Percentiles rank a stretch among this genome's conserved stretches.
phyloP scores from a whole-genome alignment of 805 yeast genomes.

The Torulaspora gathmanii region DNA sequence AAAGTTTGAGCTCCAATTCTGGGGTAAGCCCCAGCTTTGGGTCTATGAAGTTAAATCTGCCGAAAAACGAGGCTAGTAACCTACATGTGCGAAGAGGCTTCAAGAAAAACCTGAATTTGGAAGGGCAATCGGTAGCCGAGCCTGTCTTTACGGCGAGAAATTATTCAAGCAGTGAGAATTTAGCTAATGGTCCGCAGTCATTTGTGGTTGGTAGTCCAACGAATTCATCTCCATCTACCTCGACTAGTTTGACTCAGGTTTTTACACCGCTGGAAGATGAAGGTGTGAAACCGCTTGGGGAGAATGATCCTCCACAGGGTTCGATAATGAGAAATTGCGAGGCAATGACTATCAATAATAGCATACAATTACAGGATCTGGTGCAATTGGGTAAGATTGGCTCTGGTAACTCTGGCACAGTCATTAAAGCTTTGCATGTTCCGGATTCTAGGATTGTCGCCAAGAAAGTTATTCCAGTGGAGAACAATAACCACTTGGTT shows the following conservation, averaged over 20 bases:
- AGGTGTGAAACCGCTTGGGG: conserved; percentile 4
- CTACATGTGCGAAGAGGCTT: conserved; percentile 24
- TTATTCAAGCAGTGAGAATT: conserved; percentile 1
- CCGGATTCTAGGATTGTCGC: conserved; percentile 91
- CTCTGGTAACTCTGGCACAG: conserved; percentile 92
- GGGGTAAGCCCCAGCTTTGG: not conserved
- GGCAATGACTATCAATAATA: conserved; percentile 6
- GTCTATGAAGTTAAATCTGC: conserved; percentile 11
- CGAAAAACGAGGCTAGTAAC: conserved; percentile 11
- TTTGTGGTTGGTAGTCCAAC: conserved; percentile 18
- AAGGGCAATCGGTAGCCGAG: conserved; percentile 8
- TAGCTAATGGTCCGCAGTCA: conserved; percentile 11
- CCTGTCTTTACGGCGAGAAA: conserved; percentile 1
- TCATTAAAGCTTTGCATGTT: conserved; percentile 77
- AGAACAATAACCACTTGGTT: conserved; percentile 50
- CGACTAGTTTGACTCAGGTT: conserved; percentile 16
- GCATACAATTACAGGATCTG: conserved; percentile 58
- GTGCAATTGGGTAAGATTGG: conserved; percentile 76
- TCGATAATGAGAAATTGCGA: conserved; percentile 20
- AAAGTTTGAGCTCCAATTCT: not conserved
- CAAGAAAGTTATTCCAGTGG: conserved; percentile 79
- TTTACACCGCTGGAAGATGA: conserved; percentile 17
- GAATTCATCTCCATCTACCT: conserved; percentile 16
- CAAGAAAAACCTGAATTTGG: conserved; percentile 18
- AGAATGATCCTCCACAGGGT: conserved; percentile 13